Conservation (phyloP, 768 basidiomycete species). For the Leccinum obscurum region DNA sequence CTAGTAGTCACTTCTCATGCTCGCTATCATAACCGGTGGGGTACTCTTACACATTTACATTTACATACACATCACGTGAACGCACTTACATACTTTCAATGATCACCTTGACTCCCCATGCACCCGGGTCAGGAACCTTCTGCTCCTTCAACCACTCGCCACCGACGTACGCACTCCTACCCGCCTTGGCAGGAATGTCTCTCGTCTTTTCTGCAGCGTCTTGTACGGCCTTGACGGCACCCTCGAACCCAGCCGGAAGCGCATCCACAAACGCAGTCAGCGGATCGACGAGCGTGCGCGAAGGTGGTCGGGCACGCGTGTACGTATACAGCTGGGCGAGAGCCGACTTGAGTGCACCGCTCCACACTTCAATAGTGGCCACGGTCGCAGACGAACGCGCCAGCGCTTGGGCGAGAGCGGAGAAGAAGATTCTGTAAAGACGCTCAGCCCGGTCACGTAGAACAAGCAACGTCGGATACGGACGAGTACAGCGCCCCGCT, state of each 20-base stretch:
- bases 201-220: slow-evolving; percentile 74
- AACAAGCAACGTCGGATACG: slow-evolving; percentile 30
- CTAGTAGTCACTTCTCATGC: neutral
- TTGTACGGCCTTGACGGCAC: slow-evolving; percentile 59
- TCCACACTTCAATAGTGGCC: slow-evolving; percentile 56
- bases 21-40: slow-evolving; percentile 12
- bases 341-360: slow-evolving; percentile 54
- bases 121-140: slow-evolving; percentile 81
- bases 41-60: slow-evolving; percentile 19
- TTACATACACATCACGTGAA: neutral
- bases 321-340: slow-evolving; percentile 71
- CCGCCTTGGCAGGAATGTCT: slow-evolving; percentile 79
- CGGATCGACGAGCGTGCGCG: slow-evolving; percentile 92
- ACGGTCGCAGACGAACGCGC: slow-evolving; percentile 36
- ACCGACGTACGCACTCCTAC: slow-evolving; percentile 86
- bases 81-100: slow-evolving; percentile 44
- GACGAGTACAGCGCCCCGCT: slow-evolving; percentile 91
- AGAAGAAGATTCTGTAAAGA: slow-evolving; percentile 79
- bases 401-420: slow-evolving; percentile 76
- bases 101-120: slow-evolving; percentile 84
- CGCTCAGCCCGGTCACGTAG: neutral
- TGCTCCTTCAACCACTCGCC: slow-evolving; percentile 60
- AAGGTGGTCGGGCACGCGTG: slow-evolving; percentile 86
- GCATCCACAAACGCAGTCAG: slow-evolving; percentile 69
- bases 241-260: slow-evolving; percentile 38